phyloP scores from a whole-genome alignment of 2,329 filamentous ascomycete species.

The Massarina eburnea region DNA sequence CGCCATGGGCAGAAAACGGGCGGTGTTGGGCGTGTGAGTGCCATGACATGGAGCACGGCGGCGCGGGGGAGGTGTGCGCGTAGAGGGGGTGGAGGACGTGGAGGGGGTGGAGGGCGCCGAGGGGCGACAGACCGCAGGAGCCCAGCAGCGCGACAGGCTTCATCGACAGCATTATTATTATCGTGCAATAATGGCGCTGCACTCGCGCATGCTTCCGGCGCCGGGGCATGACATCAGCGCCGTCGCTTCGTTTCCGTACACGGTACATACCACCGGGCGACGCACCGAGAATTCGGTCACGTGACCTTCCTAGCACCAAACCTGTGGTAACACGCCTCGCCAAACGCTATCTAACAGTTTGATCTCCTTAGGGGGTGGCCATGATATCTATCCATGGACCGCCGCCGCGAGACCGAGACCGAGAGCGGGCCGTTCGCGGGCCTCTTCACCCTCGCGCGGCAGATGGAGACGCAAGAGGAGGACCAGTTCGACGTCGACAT shows the following conservation, averaged over 20 bases:
- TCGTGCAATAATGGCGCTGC: constrained; percentile 12
- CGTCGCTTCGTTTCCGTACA: neutral
- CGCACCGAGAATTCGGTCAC: too few species aligned
- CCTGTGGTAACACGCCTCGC: too few species aligned
- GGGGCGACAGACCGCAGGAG: constrained; percentile 20
- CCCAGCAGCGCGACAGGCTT: constrained; percentile 7
- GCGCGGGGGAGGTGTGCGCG: constrained; percentile 23
- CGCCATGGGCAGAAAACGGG: constrained; percentile 15
- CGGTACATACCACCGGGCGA: too few species aligned
- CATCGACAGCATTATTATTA: neutral
- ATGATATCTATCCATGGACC: constrained; percentile 4
- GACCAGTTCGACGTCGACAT: constrained; percentile 53
- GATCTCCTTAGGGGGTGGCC: constrained; percentile 20
- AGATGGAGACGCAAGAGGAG: constrained; percentile 38
- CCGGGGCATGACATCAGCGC: neutral
- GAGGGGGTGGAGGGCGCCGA: constrained; percentile 15
- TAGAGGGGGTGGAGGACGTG: constrained; percentile 1
- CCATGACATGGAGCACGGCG: constrained; percentile 41
- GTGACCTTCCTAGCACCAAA: too few species aligned
- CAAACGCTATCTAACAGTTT: constrained; percentile 18
- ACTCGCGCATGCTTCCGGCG: neutral
- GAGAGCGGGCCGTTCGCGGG: constrained; percentile 27
- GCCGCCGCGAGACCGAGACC: constrained; percentile 2
- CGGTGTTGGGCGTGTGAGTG: constrained; percentile 33
- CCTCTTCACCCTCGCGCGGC: constrained; percentile 33